A percentile compares a stretch with the other conserved stretches of the same genome.
Evolutionary conservation across 306 rosid genomes (phyloP).

Genomic region (Cucurbita moschata): DNA sequence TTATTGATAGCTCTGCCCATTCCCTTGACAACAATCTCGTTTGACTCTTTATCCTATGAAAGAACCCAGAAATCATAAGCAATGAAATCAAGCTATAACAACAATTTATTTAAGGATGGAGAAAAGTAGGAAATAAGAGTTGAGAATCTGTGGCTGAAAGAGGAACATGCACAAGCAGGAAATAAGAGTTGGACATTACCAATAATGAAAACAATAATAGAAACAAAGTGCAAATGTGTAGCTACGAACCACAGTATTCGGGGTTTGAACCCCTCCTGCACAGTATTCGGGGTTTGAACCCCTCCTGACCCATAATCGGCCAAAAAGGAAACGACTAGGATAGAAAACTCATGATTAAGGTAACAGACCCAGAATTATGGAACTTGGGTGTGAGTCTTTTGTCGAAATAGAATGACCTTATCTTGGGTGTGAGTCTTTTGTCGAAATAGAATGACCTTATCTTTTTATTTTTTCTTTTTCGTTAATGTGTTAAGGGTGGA

Average conservation of each 20-base stretch:
- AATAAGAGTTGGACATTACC: neutral
- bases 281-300: too few relatives aligned
- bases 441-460: too few relatives aligned
- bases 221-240: neutral
- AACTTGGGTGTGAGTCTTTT: too few relatives aligned
- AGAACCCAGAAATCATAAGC: slow-evolving; percentile 1
- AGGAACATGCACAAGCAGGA: neutral
- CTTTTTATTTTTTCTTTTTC: too few relatives aligned
- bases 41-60: slow-evolving; percentile 58
- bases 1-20: slow-evolving; percentile 92
- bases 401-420: too few relatives aligned
- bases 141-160: neutral
- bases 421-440: too few relatives aligned
- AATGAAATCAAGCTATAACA: neutral
- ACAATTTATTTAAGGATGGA: neutral
- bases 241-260: neutral
- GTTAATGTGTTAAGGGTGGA: too few relatives aligned
- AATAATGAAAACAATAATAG: neutral
- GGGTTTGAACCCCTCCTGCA: too few relatives aligned
- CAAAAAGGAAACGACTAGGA: too few relatives aligned
- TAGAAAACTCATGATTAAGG: too few relatives aligned
- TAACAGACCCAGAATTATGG: too few relatives aligned
- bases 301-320: too few relatives aligned
- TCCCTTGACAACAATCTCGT: slow-evolving; percentile 66
- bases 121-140: neutral